phyloP scores from a whole-genome alignment of 2,329 filamentous ascomycete genomes.

The Penicillium italicum region DNA sequence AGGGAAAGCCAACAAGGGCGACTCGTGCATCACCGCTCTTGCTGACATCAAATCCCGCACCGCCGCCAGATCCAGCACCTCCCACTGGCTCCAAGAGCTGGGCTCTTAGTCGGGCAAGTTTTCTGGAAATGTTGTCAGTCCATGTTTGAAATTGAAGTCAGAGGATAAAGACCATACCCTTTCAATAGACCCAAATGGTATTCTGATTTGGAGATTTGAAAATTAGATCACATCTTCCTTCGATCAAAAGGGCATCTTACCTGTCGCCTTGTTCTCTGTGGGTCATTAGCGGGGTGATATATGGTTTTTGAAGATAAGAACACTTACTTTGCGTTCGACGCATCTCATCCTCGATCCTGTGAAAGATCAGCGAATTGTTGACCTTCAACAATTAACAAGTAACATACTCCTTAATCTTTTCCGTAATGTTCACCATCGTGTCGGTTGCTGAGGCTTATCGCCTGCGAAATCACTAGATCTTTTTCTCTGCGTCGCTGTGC shows the following conservation, averaged over 20 bases:
- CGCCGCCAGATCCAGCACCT: conserved; percentile 72
- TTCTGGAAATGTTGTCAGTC: conserved; percentile 55
- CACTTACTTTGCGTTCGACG: conserved; percentile 89
- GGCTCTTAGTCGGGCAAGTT: conserved; percentile 89
- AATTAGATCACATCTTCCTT: conserved; percentile 5
- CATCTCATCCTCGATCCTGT: conserved; percentile 99
- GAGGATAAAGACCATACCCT: conserved; percentile 57
- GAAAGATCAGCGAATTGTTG: conserved; percentile 9
- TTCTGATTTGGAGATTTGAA: conserved; percentile 55
- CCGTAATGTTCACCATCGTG: conserved; percentile 97
- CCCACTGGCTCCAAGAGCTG: conserved; percentile 88
- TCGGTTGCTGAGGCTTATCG: conserved; percentile 18
- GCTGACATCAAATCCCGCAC: conserved; percentile 82
- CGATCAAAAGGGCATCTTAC: conserved; percentile 52
- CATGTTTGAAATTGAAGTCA: not conserved
- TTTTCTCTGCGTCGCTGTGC: not conserved
- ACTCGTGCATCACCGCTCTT: conserved; percentile 97
- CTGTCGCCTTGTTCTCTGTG: conserved; percentile 96
- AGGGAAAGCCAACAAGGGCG: conserved; percentile 96
- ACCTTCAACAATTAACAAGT: conserved; percentile 7
- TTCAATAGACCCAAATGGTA: conserved; percentile 97
- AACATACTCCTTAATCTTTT: conserved; percentile 96
- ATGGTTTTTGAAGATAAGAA: conserved; percentile 6
- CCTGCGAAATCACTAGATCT: conserved; percentile 19
- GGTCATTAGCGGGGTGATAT: conserved; percentile 28